Percentiles rank a stretch among this genome's conserved stretches.
phyloP scores from a whole-genome alignment of 305 asterid species.

The Plantago coronopus region DNA sequence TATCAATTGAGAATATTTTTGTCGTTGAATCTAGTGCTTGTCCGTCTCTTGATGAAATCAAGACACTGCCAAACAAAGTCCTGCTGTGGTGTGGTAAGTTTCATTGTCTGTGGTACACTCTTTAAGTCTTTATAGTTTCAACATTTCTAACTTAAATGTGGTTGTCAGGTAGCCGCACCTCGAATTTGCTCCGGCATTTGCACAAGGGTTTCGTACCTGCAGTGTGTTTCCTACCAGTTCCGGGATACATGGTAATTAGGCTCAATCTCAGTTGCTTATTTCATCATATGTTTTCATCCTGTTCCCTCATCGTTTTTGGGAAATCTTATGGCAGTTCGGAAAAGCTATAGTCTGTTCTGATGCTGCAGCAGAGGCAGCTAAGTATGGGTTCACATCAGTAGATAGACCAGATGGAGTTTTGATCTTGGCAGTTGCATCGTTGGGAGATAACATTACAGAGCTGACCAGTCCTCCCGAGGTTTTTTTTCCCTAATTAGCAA shows the following conservation, averaged over 20 bases:
- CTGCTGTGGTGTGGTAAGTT: slow-evolving; percentile 87
- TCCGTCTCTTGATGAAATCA: slow-evolving; percentile 64
- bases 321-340: slow-evolving; percentile 50
- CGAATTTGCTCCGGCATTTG: slow-evolving; percentile 67
- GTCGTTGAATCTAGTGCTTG: slow-evolving; percentile 61
- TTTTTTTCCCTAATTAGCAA: background rate
- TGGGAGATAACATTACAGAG: slow-evolving; percentile 54
- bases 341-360: slow-evolving; percentile 84
- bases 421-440: slow-evolving; percentile 72
- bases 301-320: too few relatives aligned
- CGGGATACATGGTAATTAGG: slow-evolving; percentile 68
- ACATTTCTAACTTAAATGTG: background rate
- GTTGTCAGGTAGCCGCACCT: slow-evolving; percentile 56
- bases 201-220: slow-evolving; percentile 75
- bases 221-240: slow-evolving; percentile 57
- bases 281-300: too few relatives aligned
- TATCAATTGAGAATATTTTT: slow-evolving; percentile 55
- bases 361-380: slow-evolving; percentile 83
- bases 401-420: slow-evolving; percentile 83
- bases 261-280: background rate
- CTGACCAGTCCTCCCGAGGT: slow-evolving; percentile 59
- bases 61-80: slow-evolving; percentile 60
- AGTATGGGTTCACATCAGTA: slow-evolving; percentile 76
- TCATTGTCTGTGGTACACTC: too few relatives aligned
- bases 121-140: too few relatives aligned